These are phyloP conservation scores for Pleurotus sapidus DNA, from an alignment of 768 basidiomycete genomes.

Conservation along the genomic window DNA sequence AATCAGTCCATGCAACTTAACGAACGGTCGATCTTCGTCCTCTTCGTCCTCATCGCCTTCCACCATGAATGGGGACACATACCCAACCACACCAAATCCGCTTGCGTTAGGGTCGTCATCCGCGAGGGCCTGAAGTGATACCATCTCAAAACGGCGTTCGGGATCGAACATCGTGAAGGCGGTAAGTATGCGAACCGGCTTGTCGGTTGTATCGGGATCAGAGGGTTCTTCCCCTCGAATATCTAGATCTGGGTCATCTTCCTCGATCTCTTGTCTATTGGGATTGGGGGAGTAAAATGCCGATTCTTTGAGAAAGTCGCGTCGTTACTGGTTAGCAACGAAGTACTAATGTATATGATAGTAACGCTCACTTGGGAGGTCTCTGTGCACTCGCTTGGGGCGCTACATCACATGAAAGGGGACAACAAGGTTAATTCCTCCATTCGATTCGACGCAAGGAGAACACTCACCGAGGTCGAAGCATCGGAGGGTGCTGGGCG, in stretches of 20 bases:
- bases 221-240: slow-evolving; percentile 40
- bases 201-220: slow-evolving; percentile 31
- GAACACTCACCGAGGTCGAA: neutral
- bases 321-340: too few relatives aligned
- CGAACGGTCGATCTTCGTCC: slow-evolving; percentile 31
- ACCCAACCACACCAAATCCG: slow-evolving; percentile 54
- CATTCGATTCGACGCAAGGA: neutral
- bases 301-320: too few relatives aligned
- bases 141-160: slow-evolving; percentile 37
- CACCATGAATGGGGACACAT: slow-evolving; percentile 41
- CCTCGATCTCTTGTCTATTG: slow-evolving; percentile 25
- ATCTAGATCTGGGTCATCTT: slow-evolving; percentile 36
- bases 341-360: neutral
- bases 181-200: slow-evolving; percentile 56
- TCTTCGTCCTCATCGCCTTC: slow-evolving; percentile 42
- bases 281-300: too few relatives aligned
- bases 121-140: slow-evolving; percentile 47
- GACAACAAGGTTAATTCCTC: neutral
- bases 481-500: neutral
- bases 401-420: neutral
- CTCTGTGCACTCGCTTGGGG: neutral
- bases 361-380: neutral
- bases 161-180: slow-evolving; percentile 65
- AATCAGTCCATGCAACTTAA: slow-evolving; percentile 44
- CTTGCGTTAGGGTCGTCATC: slow-evolving; percentile 35